A percentile compares a stretch with the other conserved stretches of the same genome.
Evolutionary conservation across 106 monocot species (phyloP).

Genomic region (Dendrobium officinale): DNA sequence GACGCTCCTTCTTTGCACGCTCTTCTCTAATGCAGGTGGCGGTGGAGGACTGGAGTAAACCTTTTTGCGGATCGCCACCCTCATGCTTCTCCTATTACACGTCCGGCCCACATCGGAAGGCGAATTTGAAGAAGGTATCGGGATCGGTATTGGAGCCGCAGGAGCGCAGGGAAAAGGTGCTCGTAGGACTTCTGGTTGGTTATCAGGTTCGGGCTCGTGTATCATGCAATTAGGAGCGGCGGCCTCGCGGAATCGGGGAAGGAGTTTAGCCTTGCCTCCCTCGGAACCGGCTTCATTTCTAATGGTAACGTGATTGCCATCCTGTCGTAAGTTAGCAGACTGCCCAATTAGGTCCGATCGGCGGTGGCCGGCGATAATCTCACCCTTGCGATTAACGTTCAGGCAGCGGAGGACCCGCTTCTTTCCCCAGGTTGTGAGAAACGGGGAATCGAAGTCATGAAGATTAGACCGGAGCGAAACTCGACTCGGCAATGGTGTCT

Average conservation of each 20-base stretch:
- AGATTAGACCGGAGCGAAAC: background rate
- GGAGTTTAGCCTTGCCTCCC: too few relatives aligned
- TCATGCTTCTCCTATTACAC: slow-evolving; percentile 45
- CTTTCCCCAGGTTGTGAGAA: slow-evolving; percentile 43
- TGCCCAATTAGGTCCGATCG: background rate
- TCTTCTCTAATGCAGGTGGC: slow-evolving; percentile 10
- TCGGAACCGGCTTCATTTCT: too few relatives aligned
- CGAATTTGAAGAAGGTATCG: background rate
- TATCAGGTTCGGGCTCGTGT: background rate
- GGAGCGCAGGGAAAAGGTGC: background rate
- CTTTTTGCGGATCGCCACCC: background rate
- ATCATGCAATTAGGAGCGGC: too few relatives aligned
- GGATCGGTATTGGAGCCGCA: too few relatives aligned
- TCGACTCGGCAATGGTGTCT: background rate
- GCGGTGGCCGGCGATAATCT: slow-evolving; percentile 7
- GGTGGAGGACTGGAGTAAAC: background rate
- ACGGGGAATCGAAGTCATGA: slow-evolving; percentile 30
- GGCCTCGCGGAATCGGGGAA: too few relatives aligned
- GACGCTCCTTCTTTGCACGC: background rate
- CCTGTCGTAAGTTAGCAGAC: too few relatives aligned
- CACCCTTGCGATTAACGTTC: slow-evolving; percentile 22
- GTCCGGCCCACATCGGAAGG: slow-evolving; percentile 12
- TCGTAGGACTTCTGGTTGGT: background rate
- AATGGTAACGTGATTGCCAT: too few relatives aligned
- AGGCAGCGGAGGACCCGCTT: slow-evolving; percentile 32